phyloP scores from a whole-genome alignment of 1,139 yeast species.

The Debaryomyces singareniensis region DNA sequence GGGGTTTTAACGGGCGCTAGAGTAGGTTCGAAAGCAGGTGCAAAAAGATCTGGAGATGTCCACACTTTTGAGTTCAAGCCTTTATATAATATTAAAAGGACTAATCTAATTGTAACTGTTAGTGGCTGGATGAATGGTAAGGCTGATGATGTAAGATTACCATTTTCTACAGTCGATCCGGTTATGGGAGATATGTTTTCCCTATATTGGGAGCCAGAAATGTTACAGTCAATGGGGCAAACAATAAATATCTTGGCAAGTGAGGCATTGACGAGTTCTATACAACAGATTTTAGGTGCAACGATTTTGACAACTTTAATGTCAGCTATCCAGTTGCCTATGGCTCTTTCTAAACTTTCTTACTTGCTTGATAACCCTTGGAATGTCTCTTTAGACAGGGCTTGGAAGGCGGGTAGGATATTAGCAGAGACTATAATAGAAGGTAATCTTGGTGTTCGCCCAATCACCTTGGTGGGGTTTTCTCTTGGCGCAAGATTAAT shows the following conservation, averaged over 20 bases:
- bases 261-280: constrained; percentile 86
- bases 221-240: constrained; percentile 94
- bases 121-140: constrained; percentile 98
- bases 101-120: constrained; percentile 83
- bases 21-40: constrained; percentile 83
- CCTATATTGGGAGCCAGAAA: constrained; percentile 95
- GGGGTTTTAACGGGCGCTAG: constrained; percentile 89
- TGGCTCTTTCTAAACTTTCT: constrained; percentile 83
- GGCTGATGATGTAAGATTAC: constrained; percentile 92
- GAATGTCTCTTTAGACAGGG: constrained; percentile 94
- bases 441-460: constrained; percentile 87
- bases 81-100: constrained; percentile 81
- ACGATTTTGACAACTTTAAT: constrained; percentile 87
- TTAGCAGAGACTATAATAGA: constrained; percentile 86
- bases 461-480: constrained; percentile 88
- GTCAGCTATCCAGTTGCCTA: constrained; percentile 93
- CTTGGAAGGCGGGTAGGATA: constrained; percentile 93
- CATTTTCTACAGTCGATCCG: constrained; percentile 95
- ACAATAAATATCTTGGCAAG: constrained; percentile 90
- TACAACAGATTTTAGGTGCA: constrained; percentile 91
- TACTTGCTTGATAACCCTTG: constrained; percentile 94
- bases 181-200: constrained; percentile 96
- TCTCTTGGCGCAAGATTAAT: constrained; percentile 92
- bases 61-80: constrained; percentile 92
- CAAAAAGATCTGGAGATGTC: constrained; percentile 83